Evolutionary conservation across 108 stramenopile genomes (phyloP), one percentile per base, ranked within the genome.

Genomic region (Skeletonema menzelii): DNA sequence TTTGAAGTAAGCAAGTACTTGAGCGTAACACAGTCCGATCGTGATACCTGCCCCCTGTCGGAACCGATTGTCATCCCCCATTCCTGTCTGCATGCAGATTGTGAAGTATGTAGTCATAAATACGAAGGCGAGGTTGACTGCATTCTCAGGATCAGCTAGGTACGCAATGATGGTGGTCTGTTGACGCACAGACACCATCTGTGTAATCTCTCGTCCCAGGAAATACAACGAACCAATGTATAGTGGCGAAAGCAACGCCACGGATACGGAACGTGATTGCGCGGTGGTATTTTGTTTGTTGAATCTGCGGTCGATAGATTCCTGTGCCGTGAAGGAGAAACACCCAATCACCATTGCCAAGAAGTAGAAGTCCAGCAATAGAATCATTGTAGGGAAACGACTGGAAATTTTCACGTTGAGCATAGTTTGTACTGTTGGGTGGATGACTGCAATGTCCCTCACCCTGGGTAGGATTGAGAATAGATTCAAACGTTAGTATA

Each of bases 1-100:
- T 70, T 91, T 94, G 46, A 94, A 67, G 66, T 88, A 94, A 40
- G 79, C 80, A 66, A 94, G 84, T 13, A 94, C 86, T 44, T 86
- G 77, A n/a, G 69, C 68, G 82, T 85, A 91, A 19, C 88, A 76
- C 24, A 88, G 63, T 8, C 87, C 88, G 49, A 88, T 77, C 8
- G 89, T 90, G 56, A 89, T 75, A 3, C 91, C 89, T 22, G 66
- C 79, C 17, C 91, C 90, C 19, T 68, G 62, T 34, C 87, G 87
- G 64, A 94, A 91, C 13, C 42, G 63, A 13, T 66, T 60, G 27
- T 88, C 81, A 44, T 55, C 66, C 59, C 59, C 53, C 24, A n/a
- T 59, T 27, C 49, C 74, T 24, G 49, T 73, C 65, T 73, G 67
- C 93, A 91, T 94, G 46, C 86, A 59, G 4, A 85, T 73, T 7